Evolutionary conservation across 345 rosid genomes (phyloP), one percentile per base, ranked within the genome.

Genomic region (Populus alba): DNA sequence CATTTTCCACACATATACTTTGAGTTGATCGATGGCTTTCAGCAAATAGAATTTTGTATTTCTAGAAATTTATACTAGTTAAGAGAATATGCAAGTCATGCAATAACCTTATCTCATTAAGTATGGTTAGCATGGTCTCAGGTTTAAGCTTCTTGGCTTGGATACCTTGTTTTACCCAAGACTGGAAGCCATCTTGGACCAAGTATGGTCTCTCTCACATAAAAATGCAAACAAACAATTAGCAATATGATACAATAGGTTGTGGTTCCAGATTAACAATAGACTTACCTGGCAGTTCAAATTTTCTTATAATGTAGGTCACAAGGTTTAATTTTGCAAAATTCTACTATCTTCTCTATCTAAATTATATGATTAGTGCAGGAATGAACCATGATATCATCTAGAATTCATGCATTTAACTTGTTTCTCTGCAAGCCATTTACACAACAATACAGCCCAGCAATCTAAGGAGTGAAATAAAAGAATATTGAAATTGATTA

Each of bases 161-260:
- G 51, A 92, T 89, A 81, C 95, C 95, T 83, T 91, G 83, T 59
- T 85, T 89, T 68, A 75, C 83, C 99, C 99, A 96, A 79, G 98
- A 86, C 74, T 87, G 87, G 86, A 84, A 96, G 75, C 99, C 99
- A 78, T 97, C 97, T 85, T 86, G 89, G 75, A 92, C 88, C 89
- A 91, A 66, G 84, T 89, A 96, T 57, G 99, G 82, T 79, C 83
- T 87, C 97, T 96, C 88, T 75, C 77, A 82, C 72, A 75, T 39
- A 80, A 74, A 81, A 62, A 43, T 29, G 25, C 39, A 67, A 53
- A 23, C 41, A 55, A 77, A 66, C 7, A 70, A 71, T 81, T 72
- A 83, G 75, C 47, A 75, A 15, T 45, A 63, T 49, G 31, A 75
- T 41, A 29, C 51, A 63, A 33, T 33, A 12, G 75, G 65, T 62